A percentile compares a stretch with the other conserved stretches of the same genome.
These are phyloP conservation scores for Paraphoma chrysanthemicola DNA, from an alignment of 2,329 filamentous ascomycete genomes.

Conservation along the genomic window DNA sequence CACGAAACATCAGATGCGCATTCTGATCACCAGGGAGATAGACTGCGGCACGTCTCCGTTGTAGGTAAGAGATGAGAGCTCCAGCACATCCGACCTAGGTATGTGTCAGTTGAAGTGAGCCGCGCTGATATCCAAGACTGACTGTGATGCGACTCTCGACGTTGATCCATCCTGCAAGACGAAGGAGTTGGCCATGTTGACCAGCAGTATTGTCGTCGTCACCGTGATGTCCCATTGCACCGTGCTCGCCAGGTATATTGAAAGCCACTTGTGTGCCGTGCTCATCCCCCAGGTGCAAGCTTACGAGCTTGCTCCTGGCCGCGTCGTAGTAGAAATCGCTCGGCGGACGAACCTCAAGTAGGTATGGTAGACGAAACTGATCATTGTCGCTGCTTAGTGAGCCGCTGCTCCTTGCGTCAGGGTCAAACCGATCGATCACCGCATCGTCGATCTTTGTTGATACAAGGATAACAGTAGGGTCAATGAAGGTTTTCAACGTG, in stretches of 20 bases:
- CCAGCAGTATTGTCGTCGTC: constrained; percentile 59
- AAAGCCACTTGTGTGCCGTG: constrained; percentile 61
- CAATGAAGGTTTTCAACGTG: constrained; percentile 65
- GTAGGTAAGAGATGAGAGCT: constrained; percentile 81
- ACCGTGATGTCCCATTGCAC: constrained; percentile 39
- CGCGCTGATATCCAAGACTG: constrained; percentile 4
- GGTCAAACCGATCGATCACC: constrained; percentile 54
- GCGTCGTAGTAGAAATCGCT: constrained; percentile 74
- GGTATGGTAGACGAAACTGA: constrained; percentile 63
- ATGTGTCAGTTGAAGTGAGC: constrained; percentile 6
- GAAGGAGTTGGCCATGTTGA: constrained; percentile 69
- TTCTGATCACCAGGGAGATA: constrained; percentile 67
- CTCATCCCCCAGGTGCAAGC: constrained; percentile 61
- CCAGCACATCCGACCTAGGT: constrained; percentile 80
- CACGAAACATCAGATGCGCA: constrained; percentile 62
- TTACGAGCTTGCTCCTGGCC: constrained; percentile 71
- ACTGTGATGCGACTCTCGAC: constrained; percentile 76
- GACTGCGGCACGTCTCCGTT: constrained; percentile 69
- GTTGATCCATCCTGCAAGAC: constrained; percentile 74
- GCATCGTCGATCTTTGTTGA: constrained; percentile 63
- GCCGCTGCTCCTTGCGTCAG: constrained; percentile 46
- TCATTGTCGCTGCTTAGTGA: constrained; percentile 47
- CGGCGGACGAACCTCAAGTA: constrained; percentile 72
- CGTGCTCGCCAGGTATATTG: constrained; percentile 66
- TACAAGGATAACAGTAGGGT: constrained; percentile 66